Evolutionary conservation across 2,329 filamentous ascomycete species (phyloP).

Genomic region (Fusarium verticillioides): DNA sequence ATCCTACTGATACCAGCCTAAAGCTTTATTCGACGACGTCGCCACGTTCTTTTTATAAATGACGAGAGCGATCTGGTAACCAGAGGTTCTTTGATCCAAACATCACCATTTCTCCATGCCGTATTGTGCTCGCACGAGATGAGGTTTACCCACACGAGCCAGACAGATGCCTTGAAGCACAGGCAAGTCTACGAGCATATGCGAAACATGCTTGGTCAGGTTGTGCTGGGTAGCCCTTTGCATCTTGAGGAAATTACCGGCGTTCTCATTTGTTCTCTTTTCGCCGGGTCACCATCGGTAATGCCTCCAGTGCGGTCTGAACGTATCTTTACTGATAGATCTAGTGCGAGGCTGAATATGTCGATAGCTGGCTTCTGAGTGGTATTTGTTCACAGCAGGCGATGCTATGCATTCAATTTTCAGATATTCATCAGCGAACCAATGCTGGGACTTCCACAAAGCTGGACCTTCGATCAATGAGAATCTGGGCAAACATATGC

Average conservation of each 20-base stretch:
- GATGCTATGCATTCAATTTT: constrained; percentile 57
- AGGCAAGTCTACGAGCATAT: constrained; percentile 55
- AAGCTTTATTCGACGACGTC: constrained; percentile 23
- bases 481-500: constrained; percentile 35
- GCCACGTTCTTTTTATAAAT: constrained; percentile 23
- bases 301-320: not conserved
- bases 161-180: constrained; percentile 40
- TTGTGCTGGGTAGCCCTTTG: constrained; percentile 53
- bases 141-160: constrained; percentile 39
- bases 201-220: constrained; percentile 52
- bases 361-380: constrained; percentile 56
- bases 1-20: not conserved
- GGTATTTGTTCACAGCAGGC: constrained; percentile 56
- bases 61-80: constrained; percentile 18
- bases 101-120: constrained; percentile 54
- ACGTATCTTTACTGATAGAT: not conserved
- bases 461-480: constrained; percentile 48
- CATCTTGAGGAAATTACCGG: constrained; percentile 55
- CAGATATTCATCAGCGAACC: constrained; percentile 52
- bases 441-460: constrained; percentile 46
- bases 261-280: constrained; percentile 52
- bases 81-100: constrained; percentile 42
- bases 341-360: constrained; percentile 49
- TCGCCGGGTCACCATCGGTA: constrained; percentile 36
- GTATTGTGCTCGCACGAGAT: constrained; percentile 55